Evolutionary conservation across 2,329 filamentous ascomycete species (phyloP), one percentile per base, ranked within the genome.

Genomic region (Taxawa tesnikishii): DNA sequence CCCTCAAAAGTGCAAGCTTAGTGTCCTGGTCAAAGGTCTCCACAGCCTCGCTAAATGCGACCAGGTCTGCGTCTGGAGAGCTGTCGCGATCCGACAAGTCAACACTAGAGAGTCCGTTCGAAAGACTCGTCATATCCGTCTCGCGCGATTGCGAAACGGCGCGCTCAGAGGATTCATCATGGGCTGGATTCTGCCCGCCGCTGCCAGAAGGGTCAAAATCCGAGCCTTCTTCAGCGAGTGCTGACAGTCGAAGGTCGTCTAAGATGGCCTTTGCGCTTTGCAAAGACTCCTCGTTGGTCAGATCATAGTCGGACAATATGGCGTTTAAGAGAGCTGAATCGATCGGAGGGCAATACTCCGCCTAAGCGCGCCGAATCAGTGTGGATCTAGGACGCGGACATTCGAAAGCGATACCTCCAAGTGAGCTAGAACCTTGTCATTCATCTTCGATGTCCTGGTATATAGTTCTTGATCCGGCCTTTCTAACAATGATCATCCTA

Each of bases 201-300:
- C 78, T 72, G 3, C 80, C 83, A 18, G 80, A 83, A 0, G 82
- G 73, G 43, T 90, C 83, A 48, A 93, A 93, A 0, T 75, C 76
- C 5, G 36, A 32, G 11, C 75, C 70, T 47, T 90, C 82, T 50
- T 90, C 79, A 2, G 60, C 56, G 0, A 62, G 51, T 1, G 80
- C 83, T 36, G 69, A 62, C 17, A 71, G 60, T 31, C 79, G 79
- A 10, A 94, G 58, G 1, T 58, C 54, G n/a, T 79, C 65, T 1
- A 94, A 63, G 1, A 69, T 65, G n/a, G 59, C 50, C 17, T 69
- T 68, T 3, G 77, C 73, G 7, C 62, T 58, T 3, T 66, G 48
- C 18, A 75, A 60, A 26, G 75, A 61, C 1, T 58, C 51, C 1
- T 66, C 45, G 14, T 73, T 54, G 3, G 56, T 50, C 12, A 87